Percentiles rank a stretch among this genome's conserved stretches.
Evolutionary conservation across 148 eudicot genomes (phyloP).

Genomic region (Rheum nobile): DNA sequence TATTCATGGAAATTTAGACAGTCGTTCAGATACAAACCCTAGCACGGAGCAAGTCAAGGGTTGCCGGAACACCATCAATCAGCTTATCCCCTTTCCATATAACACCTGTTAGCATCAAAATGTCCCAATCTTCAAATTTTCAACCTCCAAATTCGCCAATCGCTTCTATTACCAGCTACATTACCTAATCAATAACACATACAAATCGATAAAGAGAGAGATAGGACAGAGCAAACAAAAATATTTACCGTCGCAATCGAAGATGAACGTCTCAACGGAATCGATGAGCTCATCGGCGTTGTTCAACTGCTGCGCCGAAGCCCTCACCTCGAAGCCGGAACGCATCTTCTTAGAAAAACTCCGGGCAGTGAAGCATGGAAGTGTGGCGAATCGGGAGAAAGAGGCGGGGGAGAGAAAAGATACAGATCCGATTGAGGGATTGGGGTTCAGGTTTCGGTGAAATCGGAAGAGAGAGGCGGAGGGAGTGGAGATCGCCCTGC

Average conservation of each 20-base stretch:
- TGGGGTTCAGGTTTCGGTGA: constrained; percentile 14
- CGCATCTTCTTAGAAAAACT: constrained; percentile 14
- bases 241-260: constrained; percentile 70
- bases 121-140: background rate
- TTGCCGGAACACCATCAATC: constrained; percentile 89
- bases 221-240: background rate
- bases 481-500: constrained; percentile 20
- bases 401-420: constrained; percentile 17
- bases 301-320: constrained; percentile 48
- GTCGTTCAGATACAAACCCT: constrained; percentile 35
- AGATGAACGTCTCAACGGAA: constrained; percentile 82
- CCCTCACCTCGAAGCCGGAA: constrained; percentile 23
- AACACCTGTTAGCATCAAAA: constrained; percentile 48
- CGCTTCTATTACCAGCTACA: background rate
- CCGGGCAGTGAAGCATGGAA: constrained; percentile 15
- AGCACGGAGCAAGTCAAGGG: constrained; percentile 78
- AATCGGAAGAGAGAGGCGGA: constrained; percentile 5
- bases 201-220: background rate
- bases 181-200: background rate
- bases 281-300: constrained; percentile 63
- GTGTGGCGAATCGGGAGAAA: constrained; percentile 9
- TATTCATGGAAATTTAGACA: background rate
- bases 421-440: constrained; percentile 6
- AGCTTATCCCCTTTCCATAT: constrained; percentile 96
- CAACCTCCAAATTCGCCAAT: background rate